A percentile compares a stretch with the other conserved stretches of the same genome.
These are phyloP conservation scores for Pichia kudriavzevii DNA, from an alignment of 1,139 yeast species.

Conservation along the genomic window DNA sequence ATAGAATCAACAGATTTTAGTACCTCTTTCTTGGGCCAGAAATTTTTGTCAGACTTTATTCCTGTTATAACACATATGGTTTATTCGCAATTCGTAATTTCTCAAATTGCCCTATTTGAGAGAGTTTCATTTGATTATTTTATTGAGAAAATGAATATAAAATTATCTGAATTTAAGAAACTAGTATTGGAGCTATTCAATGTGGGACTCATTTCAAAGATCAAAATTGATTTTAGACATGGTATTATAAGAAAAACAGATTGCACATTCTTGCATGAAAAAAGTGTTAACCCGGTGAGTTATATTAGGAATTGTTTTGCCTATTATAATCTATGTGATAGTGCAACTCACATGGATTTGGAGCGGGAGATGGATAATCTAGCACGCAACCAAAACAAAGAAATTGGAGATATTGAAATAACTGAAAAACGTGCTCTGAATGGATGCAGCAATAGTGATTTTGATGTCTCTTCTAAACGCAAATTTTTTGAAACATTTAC, in stretches of 20 bases:
- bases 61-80: constrained; percentile 25
- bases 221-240: constrained; percentile 41
- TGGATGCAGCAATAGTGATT: too few relatives aligned
- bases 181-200: constrained; percentile 34
- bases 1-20: constrained; percentile 31
- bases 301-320: constrained; percentile 5
- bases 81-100: constrained; percentile 16
- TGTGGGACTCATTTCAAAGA: constrained; percentile 36
- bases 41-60: constrained; percentile 29
- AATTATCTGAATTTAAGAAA: constrained; percentile 14
- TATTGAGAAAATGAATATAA: constrained; percentile 15
- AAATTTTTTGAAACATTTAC: too few relatives aligned
- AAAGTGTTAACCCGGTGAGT: too few relatives aligned
- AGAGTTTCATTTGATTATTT: constrained; percentile 17
- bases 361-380: too few relatives aligned
- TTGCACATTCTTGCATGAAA: too few relatives aligned
- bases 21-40: constrained; percentile 26
- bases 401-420: too few relatives aligned
- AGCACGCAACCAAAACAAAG: too few relatives aligned
- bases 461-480: too few relatives aligned
- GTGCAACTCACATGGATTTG: background rate
- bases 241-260: constrained; percentile 1
- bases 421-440: too few relatives aligned
- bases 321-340: background rate
- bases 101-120: constrained; percentile 17